These are phyloP conservation scores for Melastoma candidum DNA, from an alignment of 441 rosid species.

Conservation along the genomic window DNA sequence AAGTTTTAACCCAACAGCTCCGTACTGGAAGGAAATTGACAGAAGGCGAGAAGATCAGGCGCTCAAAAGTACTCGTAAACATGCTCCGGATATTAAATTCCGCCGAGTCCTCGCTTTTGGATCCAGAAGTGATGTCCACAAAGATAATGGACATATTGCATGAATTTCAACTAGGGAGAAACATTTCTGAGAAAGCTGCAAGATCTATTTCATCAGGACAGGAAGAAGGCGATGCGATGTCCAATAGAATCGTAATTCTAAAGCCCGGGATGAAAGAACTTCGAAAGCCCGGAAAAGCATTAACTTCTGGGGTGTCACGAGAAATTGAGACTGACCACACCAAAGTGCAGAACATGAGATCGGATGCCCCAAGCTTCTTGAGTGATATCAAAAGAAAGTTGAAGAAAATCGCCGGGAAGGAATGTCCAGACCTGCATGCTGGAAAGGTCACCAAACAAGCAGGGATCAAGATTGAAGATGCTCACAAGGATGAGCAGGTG, in stretches of 20 bases:
- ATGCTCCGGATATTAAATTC: slow-evolving; percentile 6
- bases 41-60: too few relatives aligned
- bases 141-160: too few relatives aligned
- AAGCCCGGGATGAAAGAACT: not conserved
- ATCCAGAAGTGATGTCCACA: not conserved
- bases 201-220: too few relatives aligned
- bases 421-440: not conserved
- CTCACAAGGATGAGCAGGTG: not conserved
- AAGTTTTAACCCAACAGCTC: too few relatives aligned
- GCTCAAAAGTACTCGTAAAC: not conserved
- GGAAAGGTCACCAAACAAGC: not conserved
- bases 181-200: too few relatives aligned
- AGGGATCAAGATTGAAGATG: not conserved
- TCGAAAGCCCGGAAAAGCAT: not conserved
- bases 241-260: too few relatives aligned
- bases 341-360: slow-evolving; percentile 1
- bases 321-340: not conserved
- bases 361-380: slow-evolving; percentile 1
- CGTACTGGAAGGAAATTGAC: too few relatives aligned
- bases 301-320: not conserved
- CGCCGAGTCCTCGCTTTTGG: not conserved
- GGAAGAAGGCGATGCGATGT: too few relatives aligned
- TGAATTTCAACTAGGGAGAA: too few relatives aligned
- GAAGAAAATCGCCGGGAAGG: slow-evolving; percentile 2
- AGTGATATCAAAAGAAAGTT: slow-evolving; percentile 8